A percentile compares a stretch with the other conserved stretches of the same genome.
Conservation (phyloP, 805 yeast genomes). For the Naumovozyma dairenensis region DNA sequence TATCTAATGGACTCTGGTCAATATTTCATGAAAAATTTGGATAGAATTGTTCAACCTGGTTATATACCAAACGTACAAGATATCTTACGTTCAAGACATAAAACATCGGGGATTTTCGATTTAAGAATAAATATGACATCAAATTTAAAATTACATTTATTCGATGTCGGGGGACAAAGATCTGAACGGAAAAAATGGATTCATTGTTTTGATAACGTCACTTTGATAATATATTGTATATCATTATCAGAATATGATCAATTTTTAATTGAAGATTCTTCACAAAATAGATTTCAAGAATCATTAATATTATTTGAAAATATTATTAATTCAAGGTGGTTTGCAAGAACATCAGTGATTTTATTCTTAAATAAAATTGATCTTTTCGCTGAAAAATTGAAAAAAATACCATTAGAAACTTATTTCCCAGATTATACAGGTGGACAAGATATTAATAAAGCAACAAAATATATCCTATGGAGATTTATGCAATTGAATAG, state of each 20-base stretch:
- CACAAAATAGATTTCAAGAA: constrained; percentile 72
- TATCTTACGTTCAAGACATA: constrained; percentile 77
- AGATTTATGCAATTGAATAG: constrained; percentile 78
- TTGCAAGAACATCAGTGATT: constrained; percentile 75
- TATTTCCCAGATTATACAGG: constrained; percentile 88
- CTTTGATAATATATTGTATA: constrained; percentile 82
- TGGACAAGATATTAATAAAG: constrained; percentile 80
- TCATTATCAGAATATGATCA: constrained; percentile 89
- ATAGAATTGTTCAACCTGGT: constrained; percentile 37
- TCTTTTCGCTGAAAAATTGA: constrained; percentile 76
- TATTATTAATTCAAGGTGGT: constrained; percentile 89
- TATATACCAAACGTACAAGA: constrained; percentile 71
- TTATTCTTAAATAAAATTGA: constrained; percentile 85
- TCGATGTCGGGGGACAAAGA: constrained; percentile 93
- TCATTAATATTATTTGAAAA: constrained; percentile 79
- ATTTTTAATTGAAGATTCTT: constrained; percentile 62
- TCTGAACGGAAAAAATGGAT: constrained; percentile 96
- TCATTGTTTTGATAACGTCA: constrained; percentile 89
- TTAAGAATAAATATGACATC: constrained; percentile 68
- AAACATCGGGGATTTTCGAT: constrained; percentile 87
- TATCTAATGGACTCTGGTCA: constrained; percentile 79
- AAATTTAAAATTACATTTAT: constrained; percentile 46
- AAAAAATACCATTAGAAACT: constrained; percentile 67
- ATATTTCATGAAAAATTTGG: constrained; percentile 61
- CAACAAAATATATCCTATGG: constrained; percentile 87